Conservation (phyloP, 306 rosid species). For the Cicer judaicum region DNA sequence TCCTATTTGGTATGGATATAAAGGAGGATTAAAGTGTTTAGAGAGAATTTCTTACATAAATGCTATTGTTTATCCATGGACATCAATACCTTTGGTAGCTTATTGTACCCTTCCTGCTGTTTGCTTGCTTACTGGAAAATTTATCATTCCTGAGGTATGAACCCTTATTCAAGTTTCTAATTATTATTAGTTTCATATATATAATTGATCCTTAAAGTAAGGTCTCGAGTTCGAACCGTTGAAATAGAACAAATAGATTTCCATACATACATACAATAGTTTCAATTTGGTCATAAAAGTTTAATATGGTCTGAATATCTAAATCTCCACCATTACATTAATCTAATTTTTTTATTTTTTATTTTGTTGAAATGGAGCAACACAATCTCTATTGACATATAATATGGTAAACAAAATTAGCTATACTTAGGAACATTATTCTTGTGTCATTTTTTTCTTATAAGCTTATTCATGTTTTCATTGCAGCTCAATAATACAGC, state of each 20-base stretch:
- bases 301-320: too few relatives aligned
- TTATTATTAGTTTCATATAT: background rate
- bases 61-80: conserved; percentile 71
- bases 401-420: too few relatives aligned
- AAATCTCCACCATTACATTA: too few relatives aligned
- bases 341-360: too few relatives aligned
- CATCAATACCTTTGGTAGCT: conserved; percentile 70
- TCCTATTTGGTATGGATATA: conserved; percentile 84
- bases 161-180: background rate
- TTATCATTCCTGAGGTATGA: conserved; percentile 73
- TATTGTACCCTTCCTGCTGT: conserved; percentile 77
- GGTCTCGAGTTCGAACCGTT: background rate
- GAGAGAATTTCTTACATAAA: conserved; percentile 71
- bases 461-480: conserved; percentile 14
- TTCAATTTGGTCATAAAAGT: too few relatives aligned
- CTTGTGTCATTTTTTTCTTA: too few relatives aligned
- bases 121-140: conserved; percentile 76
- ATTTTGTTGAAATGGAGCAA: too few relatives aligned
- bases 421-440: too few relatives aligned
- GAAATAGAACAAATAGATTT: too few relatives aligned
- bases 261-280: too few relatives aligned
- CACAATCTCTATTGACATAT: too few relatives aligned
- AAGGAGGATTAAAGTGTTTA: conserved; percentile 71
- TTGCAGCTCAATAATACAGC: conserved; percentile 59
- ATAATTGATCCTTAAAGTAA: background rate